phyloP scores from a whole-genome alignment of 208 protist species.

The Crithidia brevicula region DNA sequence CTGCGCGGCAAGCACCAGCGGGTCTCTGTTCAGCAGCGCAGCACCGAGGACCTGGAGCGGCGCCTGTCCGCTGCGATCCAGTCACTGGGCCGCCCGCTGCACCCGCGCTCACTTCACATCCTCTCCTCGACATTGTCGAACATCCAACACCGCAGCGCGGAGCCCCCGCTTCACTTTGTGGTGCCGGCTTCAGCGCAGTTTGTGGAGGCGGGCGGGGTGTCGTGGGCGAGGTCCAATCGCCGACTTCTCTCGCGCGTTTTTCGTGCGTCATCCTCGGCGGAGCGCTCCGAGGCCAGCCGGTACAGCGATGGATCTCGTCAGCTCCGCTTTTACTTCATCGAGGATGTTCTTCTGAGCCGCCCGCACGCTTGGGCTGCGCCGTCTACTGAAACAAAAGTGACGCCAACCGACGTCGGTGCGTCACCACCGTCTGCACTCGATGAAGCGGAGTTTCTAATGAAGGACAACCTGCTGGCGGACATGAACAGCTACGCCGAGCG shows the following conservation, averaged over 20 bases:
- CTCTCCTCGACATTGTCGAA: conserved; percentile 44
- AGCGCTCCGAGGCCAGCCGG: conserved; percentile 29
- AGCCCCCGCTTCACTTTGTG: conserved; percentile 69
- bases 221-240: conserved; percentile 66
- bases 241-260: conserved; percentile 80
- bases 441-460: conserved; percentile 13
- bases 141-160: conserved; percentile 35
- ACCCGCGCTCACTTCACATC: conserved; percentile 24
- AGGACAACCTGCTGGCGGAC: conserved; percentile 21
- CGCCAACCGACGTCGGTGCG: too few species aligned
- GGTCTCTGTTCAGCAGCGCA: conserved; percentile 15
- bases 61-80: conserved; percentile 19
- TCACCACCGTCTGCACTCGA: too few species aligned
- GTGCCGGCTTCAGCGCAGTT: conserved; percentile 2
- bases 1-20: conserved; percentile 8
- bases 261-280: conserved; percentile 24
- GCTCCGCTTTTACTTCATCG: conserved; percentile 76
- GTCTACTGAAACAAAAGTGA: too few species aligned
- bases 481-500: conserved; percentile 48
- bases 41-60: conserved; percentile 35
- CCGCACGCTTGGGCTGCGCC: background rate
- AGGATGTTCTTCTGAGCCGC: conserved; percentile 53
- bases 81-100: background rate
- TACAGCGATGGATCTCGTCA: conserved; percentile 64
- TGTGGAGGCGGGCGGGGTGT: conserved; percentile 28